Percentiles rank a stretch among this genome's conserved stretches.
Evolutionary conservation across 2,329 filamentous ascomycete species (phyloP).

Genomic region (Neonectria magnoliae): DNA sequence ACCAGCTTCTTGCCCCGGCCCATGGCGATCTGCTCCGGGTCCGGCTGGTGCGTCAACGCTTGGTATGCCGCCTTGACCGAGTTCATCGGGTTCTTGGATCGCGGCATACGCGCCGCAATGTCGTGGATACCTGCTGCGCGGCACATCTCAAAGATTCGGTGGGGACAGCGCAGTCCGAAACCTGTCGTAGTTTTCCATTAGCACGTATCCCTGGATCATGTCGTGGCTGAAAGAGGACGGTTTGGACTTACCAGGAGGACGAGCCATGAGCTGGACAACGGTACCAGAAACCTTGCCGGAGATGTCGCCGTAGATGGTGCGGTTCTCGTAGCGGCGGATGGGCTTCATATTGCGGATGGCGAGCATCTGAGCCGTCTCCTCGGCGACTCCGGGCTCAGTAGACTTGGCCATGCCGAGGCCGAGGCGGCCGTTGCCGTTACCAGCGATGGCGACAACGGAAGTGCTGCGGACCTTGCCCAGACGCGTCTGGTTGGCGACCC

Average conservation of each 20-base stretch:
- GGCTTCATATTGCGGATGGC: conserved; percentile 94
- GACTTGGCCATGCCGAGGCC: conserved; percentile 93
- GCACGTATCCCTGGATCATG: not conserved
- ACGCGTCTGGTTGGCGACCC: conserved; percentile 91
- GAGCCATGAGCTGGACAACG: conserved; percentile 80
- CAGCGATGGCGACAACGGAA: conserved; percentile 83
- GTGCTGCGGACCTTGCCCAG: conserved; percentile 88
- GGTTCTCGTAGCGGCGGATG: conserved; percentile 88
- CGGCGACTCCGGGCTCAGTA: conserved; percentile 74
- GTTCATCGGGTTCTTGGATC: conserved; percentile 97
- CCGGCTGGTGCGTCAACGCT: conserved; percentile 82
- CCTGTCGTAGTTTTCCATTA: conserved; percentile 62
- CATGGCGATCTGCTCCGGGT: conserved; percentile 89
- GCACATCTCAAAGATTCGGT: conserved; percentile 94
- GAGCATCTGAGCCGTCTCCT: conserved; percentile 77
- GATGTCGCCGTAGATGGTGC: conserved; percentile 90
- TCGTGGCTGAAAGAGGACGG: conserved; percentile 1
- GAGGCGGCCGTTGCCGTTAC: conserved; percentile 85
- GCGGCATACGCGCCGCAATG: conserved; percentile 82
- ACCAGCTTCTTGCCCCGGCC: conserved; percentile 95
- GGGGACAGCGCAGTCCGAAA: conserved; percentile 91
- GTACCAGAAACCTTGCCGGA: conserved; percentile 88
- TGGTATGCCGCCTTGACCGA: conserved; percentile 91
- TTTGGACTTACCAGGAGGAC: conserved; percentile 81
- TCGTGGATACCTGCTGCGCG: conserved; percentile 88